These are phyloP conservation scores for Yarrowia phangngaensis DNA, from an alignment of 805 yeast genomes.

Conservation along the genomic window DNA sequence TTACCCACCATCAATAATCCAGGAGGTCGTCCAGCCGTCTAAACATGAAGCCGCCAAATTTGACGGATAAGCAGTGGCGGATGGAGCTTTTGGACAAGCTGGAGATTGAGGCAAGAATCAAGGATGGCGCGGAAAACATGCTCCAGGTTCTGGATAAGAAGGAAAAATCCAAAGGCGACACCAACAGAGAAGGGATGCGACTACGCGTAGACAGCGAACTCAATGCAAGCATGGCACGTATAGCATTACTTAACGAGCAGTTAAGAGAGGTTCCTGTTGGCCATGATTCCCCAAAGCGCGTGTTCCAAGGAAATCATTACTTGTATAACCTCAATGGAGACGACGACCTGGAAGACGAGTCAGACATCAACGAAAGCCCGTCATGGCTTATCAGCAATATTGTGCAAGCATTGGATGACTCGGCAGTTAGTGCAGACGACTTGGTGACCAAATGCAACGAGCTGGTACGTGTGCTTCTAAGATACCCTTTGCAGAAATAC, in stretches of 20 bases:
- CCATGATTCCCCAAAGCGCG: conserved; percentile 9
- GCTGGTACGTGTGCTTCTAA: conserved; percentile 52
- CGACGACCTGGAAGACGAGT: conserved; percentile 20
- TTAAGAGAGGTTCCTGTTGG: conserved; percentile 18
- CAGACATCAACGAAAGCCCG: conserved; percentile 40
- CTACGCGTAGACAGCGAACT: conserved; percentile 34
- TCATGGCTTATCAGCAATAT: conserved; percentile 65
- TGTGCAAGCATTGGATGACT: conserved; percentile 53
- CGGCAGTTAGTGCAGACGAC: conserved; percentile 48
- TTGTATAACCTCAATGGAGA: neutral
- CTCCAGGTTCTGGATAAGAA: conserved; percentile 36
- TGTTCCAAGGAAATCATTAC: neutral
- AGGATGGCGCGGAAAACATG: conserved; percentile 41
- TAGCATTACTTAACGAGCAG: conserved; percentile 30
- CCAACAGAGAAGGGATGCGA: conserved; percentile 18
- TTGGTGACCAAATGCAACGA: conserved; percentile 63
- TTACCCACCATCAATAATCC: no score
- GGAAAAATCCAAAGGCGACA: conserved; percentile 11
- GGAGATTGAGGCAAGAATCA: conserved; percentile 40
- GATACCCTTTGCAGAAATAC: conserved; percentile 56
- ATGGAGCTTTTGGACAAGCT: conserved; percentile 37
- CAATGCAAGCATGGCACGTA: conserved; percentile 36
- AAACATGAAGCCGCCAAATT: conserved; percentile 24
- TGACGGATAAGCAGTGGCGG: conserved; percentile 28
- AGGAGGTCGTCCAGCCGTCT: no score